Base-by-base conservation (phyloP, 2,329 filamentous ascomycete genomes). In the Alternaria angustiovoidea region DNA sequence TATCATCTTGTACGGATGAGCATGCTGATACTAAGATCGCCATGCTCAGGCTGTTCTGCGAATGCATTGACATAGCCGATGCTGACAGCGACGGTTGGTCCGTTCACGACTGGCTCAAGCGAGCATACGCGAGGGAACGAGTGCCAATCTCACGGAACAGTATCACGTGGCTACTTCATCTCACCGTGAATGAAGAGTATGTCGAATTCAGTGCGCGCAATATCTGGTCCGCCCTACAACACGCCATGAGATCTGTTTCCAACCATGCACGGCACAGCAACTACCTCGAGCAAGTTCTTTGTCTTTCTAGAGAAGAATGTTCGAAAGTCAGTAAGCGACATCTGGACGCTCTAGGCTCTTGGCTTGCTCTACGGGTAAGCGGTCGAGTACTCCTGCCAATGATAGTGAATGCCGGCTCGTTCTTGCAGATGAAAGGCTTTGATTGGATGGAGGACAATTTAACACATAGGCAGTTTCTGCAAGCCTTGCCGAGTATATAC, bases 71-170 rank as follows among this genome's bases (percentile, higher is more conserved):
- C 24, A 16, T 66, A 7, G 32, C 62, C 3, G 48, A 54, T 11
- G 8, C 62, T 9, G 51, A 61, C 5, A 57, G 59, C 1, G 64
- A 66, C 7, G 62, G 64, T 11, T 66, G 62, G 64, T 11, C 26
- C 3, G 62, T 66, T 7, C 64, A 66, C 26, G 59, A 66, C 20
- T 64, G 62, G 64, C 28, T 66, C 11, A 66, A 66, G 51, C 62
- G 42, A 36, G 51, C 61, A 2, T 66, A 62, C 38, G 64, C 64
- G 4, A 62, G 24, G 7, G 64, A 66, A 38, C 44, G 49, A 39
- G 54, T 42, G 22, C 62, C 64, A 1, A 64, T 66, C 0, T 66
- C 64, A 16, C 53, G 43, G 9, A 66, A 66, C 44, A 66, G 64
- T 12, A 64, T 66, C 11, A 66, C 54, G 3, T 66, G 62, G 64